These are phyloP conservation scores for Aspergillus pseudonomiae DNA, from an alignment of 2,329 filamentous ascomycete genomes.

Conservation along the genomic window DNA sequence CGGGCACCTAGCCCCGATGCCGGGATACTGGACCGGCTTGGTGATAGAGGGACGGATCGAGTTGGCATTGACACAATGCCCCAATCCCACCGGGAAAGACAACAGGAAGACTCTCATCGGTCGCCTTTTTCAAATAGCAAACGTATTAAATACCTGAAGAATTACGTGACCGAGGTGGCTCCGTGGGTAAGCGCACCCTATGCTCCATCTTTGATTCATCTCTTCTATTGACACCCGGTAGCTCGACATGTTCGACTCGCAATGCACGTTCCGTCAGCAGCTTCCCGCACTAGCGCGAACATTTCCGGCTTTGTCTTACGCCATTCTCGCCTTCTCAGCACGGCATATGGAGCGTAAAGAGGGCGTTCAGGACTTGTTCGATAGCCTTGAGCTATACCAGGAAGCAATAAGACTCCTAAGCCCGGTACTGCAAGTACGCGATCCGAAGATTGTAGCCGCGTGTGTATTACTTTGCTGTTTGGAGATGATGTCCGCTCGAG, in stretches of 20 bases:
- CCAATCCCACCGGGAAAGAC: slow-evolving; percentile 6
- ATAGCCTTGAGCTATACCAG: slow-evolving; percentile 58
- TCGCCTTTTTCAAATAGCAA: slow-evolving; percentile 36
- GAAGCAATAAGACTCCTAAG: slow-evolving; percentile 54
- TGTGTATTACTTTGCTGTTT: slow-evolving; percentile 59
- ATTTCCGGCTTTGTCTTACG: slow-evolving; percentile 51
- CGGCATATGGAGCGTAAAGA: slow-evolving; percentile 57
- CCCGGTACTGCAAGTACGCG: slow-evolving; percentile 52
- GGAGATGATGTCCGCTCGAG: slow-evolving; percentile 56
- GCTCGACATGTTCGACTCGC: slow-evolving; percentile 18
- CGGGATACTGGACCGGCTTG: slow-evolving; percentile 8
- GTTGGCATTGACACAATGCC: background rate
- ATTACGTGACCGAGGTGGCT: slow-evolving; percentile 54
- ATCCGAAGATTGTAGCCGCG: slow-evolving; percentile 55
- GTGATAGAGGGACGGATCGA: background rate
- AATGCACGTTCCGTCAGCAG: slow-evolving; percentile 54
- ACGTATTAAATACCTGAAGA: slow-evolving; percentile 48
- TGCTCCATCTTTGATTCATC: background rate
- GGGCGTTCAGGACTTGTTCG: slow-evolving; percentile 47
- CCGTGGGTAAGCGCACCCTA: slow-evolving; percentile 45
- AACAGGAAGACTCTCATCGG: slow-evolving; percentile 12
- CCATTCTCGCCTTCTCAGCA: slow-evolving; percentile 58
- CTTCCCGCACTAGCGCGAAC: slow-evolving; percentile 54
- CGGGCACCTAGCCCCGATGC: slow-evolving; percentile 41
- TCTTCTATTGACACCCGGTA: background rate